Conservation (phyloP, 495 filamentous ascomycete genomes). For the Amorphotheca resinae region DNA sequence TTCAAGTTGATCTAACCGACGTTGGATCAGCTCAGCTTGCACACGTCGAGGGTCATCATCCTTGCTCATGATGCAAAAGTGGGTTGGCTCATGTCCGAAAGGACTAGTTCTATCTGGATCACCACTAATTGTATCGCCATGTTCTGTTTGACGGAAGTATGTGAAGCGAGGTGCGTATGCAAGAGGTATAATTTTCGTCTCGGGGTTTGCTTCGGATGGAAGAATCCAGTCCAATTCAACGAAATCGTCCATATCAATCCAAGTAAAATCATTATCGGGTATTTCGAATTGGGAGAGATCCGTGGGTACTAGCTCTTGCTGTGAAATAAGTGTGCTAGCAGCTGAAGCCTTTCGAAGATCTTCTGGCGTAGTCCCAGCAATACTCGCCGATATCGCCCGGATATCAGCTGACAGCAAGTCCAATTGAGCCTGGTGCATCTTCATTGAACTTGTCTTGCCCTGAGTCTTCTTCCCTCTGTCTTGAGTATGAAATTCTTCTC, state of each 20-base stretch:
- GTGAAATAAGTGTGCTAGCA: conserved; percentile 32
- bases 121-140: conserved; percentile 51
- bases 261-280: conserved; percentile 83
- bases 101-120: conserved; percentile 64
- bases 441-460: conserved; percentile 77
- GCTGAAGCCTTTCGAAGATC: conserved; percentile 54
- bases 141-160: conserved; percentile 96
- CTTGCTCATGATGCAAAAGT: conserved; percentile 89
- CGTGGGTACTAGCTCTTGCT: conserved; percentile 33
- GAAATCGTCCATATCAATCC: conserved; percentile 99
- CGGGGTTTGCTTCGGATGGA: conserved; percentile 78
- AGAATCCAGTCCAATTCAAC: conserved; percentile 95
- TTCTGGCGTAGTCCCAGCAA: conserved; percentile 61
- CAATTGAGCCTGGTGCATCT: conserved; percentile 84
- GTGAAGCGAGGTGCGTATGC: conserved; percentile 90
- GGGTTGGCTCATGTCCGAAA: conserved; percentile 85
- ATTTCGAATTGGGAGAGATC: conserved; percentile 89
- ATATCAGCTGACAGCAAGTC: conserved; percentile 90
- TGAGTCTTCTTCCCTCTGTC: conserved; percentile 60
- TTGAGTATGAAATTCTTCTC: conserved; percentile 77
- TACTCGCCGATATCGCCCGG: conserved; percentile 83
- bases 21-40: conserved; percentile 72
- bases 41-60: conserved; percentile 86
- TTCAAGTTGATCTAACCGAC: conserved; percentile 64
- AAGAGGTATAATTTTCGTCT: conserved; percentile 84